Evolutionary conservation across 2,329 filamentous ascomycete genomes (phyloP).

Genomic region (Epichloe festucae): DNA sequence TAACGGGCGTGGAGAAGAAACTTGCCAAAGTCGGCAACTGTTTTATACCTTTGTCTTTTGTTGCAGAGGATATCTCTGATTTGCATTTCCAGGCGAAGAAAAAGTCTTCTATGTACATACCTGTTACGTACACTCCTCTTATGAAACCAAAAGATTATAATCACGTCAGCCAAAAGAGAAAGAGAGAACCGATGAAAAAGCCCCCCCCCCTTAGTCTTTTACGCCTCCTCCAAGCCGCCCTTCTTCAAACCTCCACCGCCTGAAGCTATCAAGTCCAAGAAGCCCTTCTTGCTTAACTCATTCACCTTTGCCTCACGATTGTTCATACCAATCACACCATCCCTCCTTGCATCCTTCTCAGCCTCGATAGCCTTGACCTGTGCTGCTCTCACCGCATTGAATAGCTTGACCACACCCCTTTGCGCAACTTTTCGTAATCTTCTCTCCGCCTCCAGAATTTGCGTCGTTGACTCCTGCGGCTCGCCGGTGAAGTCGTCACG

Average conservation of each 20-base stretch:
- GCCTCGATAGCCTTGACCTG: conserved; percentile 81
- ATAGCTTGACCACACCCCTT: conserved; percentile 87
- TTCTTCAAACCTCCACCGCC: conserved; percentile 48
- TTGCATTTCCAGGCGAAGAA: conserved; percentile 7
- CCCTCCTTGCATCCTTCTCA: conserved; percentile 52
- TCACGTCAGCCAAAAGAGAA: background rate
- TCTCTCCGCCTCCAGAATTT: conserved; percentile 60
- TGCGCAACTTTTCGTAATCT: conserved; percentile 77
- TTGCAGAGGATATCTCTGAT: conserved; percentile 6
- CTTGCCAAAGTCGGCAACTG: background rate
- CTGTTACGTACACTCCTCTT: conserved; percentile 10
- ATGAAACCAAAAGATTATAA: conserved; percentile 10
- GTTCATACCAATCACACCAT: conserved; percentile 65
- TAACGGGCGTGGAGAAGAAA: background rate
- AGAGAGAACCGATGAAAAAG: background rate
- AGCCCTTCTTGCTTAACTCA: conserved; percentile 95
- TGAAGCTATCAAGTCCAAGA: conserved; percentile 74
- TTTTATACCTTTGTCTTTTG: background rate
- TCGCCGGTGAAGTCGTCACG: conserved; percentile 36
- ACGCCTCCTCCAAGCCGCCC: conserved; percentile 43
- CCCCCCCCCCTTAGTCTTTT: background rate
- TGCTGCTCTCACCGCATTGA: conserved; percentile 86
- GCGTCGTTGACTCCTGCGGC: conserved; percentile 33
- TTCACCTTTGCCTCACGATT: conserved; percentile 78
- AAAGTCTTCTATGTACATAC: conserved; percentile 3